These are phyloP conservation scores for Excoecaria agallocha DNA, from an alignment of 345 rosid genomes.

Conservation along the genomic window DNA sequence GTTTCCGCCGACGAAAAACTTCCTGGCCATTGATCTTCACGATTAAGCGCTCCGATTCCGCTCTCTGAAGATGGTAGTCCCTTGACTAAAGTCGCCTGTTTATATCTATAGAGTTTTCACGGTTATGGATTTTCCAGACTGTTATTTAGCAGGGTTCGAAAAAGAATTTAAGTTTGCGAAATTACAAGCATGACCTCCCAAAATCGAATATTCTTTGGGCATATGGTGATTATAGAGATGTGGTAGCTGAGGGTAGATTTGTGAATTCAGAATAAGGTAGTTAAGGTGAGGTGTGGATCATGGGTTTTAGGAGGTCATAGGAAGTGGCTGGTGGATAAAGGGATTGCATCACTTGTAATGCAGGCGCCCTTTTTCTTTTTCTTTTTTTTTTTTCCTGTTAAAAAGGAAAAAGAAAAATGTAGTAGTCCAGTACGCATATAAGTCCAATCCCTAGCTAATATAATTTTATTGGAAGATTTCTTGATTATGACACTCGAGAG, in stretches of 20 bases:
- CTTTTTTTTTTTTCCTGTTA: too few relatives aligned
- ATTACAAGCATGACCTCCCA: slow-evolving; percentile 7
- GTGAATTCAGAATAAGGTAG: slow-evolving; percentile 1
- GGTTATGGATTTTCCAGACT: not conserved
- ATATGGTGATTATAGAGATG: not conserved
- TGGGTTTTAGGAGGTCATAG: not conserved
- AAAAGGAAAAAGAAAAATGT: too few relatives aligned
- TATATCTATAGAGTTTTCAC: not conserved
- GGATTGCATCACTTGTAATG: too few relatives aligned
- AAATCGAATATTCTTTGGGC: not conserved
- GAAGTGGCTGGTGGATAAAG: slow-evolving; percentile 18
- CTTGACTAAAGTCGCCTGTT: too few relatives aligned
- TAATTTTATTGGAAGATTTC: too few relatives aligned
- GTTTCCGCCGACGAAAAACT: slow-evolving; percentile 93
- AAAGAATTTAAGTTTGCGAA: not conserved
- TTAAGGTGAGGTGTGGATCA: not conserved
- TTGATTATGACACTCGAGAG: too few relatives aligned
- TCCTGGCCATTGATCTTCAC: slow-evolving; percentile 57
- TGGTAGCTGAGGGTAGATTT: slow-evolving; percentile 8
- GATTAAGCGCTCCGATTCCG: slow-evolving; percentile 23
- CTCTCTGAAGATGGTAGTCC: too few relatives aligned
- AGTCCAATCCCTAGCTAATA: too few relatives aligned
- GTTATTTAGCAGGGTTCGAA: slow-evolving; percentile 7
- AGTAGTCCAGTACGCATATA: too few relatives aligned
- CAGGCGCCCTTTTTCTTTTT: too few relatives aligned